Percentiles rank a stretch among this genome's conserved stretches.
Conservation (phyloP, 164 flowering plant species). For the Berberis vulgaris region DNA sequence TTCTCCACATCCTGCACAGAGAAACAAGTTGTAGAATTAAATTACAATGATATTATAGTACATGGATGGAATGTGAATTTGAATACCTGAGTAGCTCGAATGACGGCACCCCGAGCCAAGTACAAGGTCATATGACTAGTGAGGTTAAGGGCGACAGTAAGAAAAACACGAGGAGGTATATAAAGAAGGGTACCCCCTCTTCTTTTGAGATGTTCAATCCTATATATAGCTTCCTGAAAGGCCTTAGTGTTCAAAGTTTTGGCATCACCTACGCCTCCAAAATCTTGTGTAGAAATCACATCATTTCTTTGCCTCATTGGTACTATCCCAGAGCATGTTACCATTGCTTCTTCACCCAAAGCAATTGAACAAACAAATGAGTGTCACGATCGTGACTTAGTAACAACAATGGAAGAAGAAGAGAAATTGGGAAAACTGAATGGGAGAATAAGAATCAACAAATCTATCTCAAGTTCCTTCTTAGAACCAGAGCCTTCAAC, state of each 20-base stretch:
- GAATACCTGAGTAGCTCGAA: constrained; percentile 73
- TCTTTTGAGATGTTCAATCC: constrained; percentile 67
- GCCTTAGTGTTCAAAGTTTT: constrained; percentile 78
- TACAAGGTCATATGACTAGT: constrained; percentile 94
- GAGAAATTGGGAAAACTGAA: no score
- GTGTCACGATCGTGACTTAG: no score
- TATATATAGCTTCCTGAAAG: constrained; percentile 62
- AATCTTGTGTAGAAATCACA: constrained; percentile 68
- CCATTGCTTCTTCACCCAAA: not conserved
- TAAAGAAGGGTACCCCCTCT: constrained; percentile 84
- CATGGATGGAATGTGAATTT: not conserved
- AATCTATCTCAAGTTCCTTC: no score
- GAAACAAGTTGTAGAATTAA: constrained; percentile 10
- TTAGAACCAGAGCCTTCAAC: no score
- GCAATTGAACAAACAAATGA: not conserved
- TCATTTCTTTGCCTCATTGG: constrained; percentile 56
- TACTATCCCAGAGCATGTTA: constrained; percentile 73
- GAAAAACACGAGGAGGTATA: constrained; percentile 79
- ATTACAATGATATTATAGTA: not conserved
- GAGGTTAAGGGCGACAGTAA: constrained; percentile 71
- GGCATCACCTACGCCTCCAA: constrained; percentile 92
- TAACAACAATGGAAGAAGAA: no score
- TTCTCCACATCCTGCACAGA: constrained; percentile 45
- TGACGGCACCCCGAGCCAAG: constrained; percentile 73
- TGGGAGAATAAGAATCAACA: no score